A percentile compares a stretch with the other conserved stretches of the same genome.
phyloP scores from a whole-genome alignment of 2,329 filamentous ascomycete species.

The Pseudomassariella vexata region DNA sequence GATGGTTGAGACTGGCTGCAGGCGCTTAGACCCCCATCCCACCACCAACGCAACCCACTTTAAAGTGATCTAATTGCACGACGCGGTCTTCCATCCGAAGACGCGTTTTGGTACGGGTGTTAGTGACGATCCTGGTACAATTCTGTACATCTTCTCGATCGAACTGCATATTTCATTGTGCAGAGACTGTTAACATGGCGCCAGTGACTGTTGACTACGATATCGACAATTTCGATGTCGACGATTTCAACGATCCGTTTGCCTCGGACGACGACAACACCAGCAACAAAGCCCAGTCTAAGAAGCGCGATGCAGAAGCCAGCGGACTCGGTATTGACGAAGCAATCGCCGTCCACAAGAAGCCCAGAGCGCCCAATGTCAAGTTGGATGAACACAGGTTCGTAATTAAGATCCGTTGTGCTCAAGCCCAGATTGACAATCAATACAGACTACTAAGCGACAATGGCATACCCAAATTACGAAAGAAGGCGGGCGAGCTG shows the following conservation, averaged over 20 bases:
- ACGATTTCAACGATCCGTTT: constrained; percentile 53
- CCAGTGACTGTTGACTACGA: constrained; percentile 48
- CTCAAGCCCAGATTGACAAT: no score
- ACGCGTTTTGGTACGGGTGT: no score
- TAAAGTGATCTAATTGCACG: no score
- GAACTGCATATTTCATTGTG: no score
- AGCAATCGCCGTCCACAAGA: constrained; percentile 76
- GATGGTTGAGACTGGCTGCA: not conserved
- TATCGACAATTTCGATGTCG: constrained; percentile 72
- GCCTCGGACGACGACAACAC: constrained; percentile 33
- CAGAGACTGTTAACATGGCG: no score
- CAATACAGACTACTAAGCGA: constrained; percentile 82
- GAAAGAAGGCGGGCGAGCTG: constrained; percentile 63
- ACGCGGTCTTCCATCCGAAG: no score
- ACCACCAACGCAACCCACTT: no score
- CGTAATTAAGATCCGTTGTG: no score
- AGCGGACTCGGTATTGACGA: constrained; percentile 73
- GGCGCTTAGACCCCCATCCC: no score
- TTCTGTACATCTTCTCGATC: no score
- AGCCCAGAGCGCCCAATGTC: constrained; percentile 62
- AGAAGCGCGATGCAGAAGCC: constrained; percentile 43
- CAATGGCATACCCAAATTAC: constrained; percentile 76
- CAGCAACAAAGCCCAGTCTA: constrained; percentile 25
- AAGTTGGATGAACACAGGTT: constrained; percentile 85
- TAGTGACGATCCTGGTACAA: no score